Evolutionary conservation across 176 grass and related monocot genomes (phyloP).

Genomic region (barley (Hordeum vulgare)): DNA sequence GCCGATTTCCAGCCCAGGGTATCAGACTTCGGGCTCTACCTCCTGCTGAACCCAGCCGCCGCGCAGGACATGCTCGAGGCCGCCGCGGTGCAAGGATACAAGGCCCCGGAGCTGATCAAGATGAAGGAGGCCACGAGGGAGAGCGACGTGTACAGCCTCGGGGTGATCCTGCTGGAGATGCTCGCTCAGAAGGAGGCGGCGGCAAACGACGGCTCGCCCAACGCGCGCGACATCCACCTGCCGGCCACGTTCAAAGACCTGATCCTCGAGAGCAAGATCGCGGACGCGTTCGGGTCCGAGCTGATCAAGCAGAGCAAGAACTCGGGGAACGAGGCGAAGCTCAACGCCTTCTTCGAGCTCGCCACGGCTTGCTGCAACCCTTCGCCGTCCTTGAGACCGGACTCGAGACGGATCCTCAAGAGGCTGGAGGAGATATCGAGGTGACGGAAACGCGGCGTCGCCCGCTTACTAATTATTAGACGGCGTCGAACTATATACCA

Average conservation of each 20-base stretch:
- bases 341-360: constrained; percentile 43
- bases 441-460: neutral
- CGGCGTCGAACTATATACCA: neutral
- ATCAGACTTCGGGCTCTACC: constrained; percentile 75
- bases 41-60: constrained; percentile 52
- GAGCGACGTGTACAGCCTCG: constrained; percentile 75
- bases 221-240: constrained; percentile 48
- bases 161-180: constrained; percentile 86
- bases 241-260: constrained; percentile 63
- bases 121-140: constrained; percentile 57
- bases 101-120: constrained; percentile 83
- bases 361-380: constrained; percentile 65
- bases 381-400: constrained; percentile 63
- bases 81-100: constrained; percentile 62
- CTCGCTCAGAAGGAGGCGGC: constrained; percentile 62
- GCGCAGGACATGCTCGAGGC: constrained; percentile 78
- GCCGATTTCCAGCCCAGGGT: constrained; percentile 83
- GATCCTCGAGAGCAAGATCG: constrained; percentile 72
- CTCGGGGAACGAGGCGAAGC: constrained; percentile 39
- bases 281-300: constrained; percentile 48
- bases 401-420: constrained; percentile 51
- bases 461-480: constrained; percentile 6
- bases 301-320: constrained; percentile 47
- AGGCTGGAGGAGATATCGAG: constrained; percentile 55
- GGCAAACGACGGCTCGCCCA: constrained; percentile 7